phyloP scores from a whole-genome alignment of 2,329 filamentous ascomycete genomes.

The Fusarium floridanum region DNA sequence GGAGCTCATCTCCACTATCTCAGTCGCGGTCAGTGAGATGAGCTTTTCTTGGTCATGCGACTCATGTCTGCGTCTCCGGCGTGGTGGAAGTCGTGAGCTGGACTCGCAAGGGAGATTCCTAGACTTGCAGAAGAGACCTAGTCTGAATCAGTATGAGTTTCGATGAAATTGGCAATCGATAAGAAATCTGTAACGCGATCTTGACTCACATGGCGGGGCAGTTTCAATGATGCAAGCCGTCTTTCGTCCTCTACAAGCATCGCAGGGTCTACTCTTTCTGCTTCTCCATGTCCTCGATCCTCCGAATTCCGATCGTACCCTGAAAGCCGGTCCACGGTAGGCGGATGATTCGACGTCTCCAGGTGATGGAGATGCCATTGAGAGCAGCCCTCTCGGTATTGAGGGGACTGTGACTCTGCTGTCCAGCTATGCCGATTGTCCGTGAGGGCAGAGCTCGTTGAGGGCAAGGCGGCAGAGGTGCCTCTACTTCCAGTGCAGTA shows the following conservation, averaged over 20 bases:
- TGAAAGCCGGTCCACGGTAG: slow-evolving; percentile 14
- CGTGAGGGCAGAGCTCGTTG: neutral
- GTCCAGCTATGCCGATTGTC: neutral
- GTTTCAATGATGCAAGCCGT: slow-evolving; percentile 54
- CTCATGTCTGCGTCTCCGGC: slow-evolving; percentile 6
- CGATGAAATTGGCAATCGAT: neutral
- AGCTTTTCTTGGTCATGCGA: neutral
- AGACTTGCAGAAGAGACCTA: slow-evolving; percentile 21
- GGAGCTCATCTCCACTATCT: neutral
- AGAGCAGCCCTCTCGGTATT: neutral
- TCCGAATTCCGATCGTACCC: slow-evolving; percentile 43
- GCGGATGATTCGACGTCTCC: neutral
- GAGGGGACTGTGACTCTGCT: neutral
- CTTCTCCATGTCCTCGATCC: slow-evolving; percentile 48
- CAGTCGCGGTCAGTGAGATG: neutral
- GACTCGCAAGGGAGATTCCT: slow-evolving; percentile 18
- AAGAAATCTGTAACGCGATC: neutral
- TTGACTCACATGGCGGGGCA: slow-evolving; percentile 50
- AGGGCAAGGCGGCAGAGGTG: neutral
- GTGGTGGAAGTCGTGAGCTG: slow-evolving; percentile 14
- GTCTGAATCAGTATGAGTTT: neutral
- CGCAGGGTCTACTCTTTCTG: slow-evolving; percentile 54
- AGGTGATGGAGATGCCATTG: slow-evolving; percentile 2
- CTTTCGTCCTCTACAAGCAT: slow-evolving; percentile 52
- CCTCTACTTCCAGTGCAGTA: neutral